Evolutionary conservation across 2,329 filamentous ascomycete genomes (phyloP).

Genomic region (Colletotrichum karsti): DNA sequence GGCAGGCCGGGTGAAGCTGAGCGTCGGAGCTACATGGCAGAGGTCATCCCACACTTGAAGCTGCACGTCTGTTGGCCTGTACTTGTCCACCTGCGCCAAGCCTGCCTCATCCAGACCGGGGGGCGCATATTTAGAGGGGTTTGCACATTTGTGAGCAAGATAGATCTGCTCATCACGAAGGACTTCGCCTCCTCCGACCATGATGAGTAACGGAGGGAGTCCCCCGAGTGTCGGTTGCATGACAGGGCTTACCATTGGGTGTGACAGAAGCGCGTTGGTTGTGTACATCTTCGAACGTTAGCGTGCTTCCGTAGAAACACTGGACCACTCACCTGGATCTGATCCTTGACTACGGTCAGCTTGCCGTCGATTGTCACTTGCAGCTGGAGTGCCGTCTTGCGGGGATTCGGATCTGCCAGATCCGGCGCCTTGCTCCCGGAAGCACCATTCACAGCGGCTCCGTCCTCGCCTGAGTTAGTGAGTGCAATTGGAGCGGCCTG

Average conservation of each 20-base stretch:
- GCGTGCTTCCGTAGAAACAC: no score
- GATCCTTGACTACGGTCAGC: constrained; percentile 80
- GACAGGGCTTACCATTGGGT: constrained; percentile 90
- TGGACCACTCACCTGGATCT: constrained; percentile 77
- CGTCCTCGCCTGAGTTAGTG: constrained; percentile 20
- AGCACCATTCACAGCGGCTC: constrained; percentile 22
- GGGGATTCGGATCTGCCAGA: constrained; percentile 12
- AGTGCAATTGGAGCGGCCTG: constrained; percentile 41
- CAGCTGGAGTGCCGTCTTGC: constrained; percentile 48
- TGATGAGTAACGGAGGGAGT: constrained; percentile 85
- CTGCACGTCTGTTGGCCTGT: constrained; percentile 88
- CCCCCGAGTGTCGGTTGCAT: constrained; percentile 91
- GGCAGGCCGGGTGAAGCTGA: constrained; percentile 96
- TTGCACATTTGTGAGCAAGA: constrained; percentile 91
- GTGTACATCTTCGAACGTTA: constrained; percentile 66
- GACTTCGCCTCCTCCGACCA: constrained; percentile 88
- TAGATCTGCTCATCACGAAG: constrained; percentile 96
- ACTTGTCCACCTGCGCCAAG: constrained; percentile 67
- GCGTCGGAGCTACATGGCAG: constrained; percentile 89
- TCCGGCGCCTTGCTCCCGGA: background rate
- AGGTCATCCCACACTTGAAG: constrained; percentile 96
- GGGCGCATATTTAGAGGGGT: constrained; percentile 80
- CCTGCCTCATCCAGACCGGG: constrained; percentile 72
- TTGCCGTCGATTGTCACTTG: constrained; percentile 77
- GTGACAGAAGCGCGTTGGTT: constrained; percentile 83